Conservation (phyloP, 2,329 filamentous ascomycete species). For the Verticillium nonalfalfae region DNA sequence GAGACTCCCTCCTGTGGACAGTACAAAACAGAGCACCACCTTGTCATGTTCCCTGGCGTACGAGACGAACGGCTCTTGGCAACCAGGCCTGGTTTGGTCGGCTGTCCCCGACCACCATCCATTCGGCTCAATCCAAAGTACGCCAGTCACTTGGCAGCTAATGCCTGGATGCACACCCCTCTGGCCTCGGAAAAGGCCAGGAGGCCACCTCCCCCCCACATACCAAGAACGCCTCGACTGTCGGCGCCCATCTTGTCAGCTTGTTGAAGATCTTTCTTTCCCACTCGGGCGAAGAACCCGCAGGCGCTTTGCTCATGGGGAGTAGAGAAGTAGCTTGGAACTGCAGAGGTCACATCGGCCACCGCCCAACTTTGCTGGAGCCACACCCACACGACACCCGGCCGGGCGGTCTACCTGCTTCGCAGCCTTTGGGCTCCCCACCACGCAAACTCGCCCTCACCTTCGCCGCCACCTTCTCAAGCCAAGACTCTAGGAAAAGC, state of each 20-base stretch:
- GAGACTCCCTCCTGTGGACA: not conserved
- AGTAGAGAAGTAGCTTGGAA: too few relatives aligned
- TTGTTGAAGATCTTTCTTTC: not conserved
- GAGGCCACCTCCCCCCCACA: not conserved
- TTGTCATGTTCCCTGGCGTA: not conserved
- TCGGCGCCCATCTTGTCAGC: not conserved
- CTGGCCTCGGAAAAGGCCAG: not conserved
- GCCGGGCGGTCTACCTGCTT: too few relatives aligned
- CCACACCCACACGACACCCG: not conserved
- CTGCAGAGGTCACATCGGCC: not conserved
- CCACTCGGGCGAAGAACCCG: not conserved
- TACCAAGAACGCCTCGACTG: not conserved
- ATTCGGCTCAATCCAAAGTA: not conserved
- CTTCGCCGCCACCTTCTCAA: not conserved
- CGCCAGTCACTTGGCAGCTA: not conserved
- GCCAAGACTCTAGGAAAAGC: not conserved
- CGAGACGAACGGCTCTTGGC: not conserved
- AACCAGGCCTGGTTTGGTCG: not conserved
- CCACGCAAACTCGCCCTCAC: not conserved
- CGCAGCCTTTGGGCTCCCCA: too few relatives aligned
- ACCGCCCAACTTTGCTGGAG: not conserved
- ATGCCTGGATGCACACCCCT: not conserved
- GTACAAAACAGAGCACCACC: not conserved
- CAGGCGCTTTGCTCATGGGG: not conserved
- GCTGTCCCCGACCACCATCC: not conserved